phyloP scores from a whole-genome alignment of 129 eudicot species.

The Chrysanthemum lavandulifolium region DNA sequence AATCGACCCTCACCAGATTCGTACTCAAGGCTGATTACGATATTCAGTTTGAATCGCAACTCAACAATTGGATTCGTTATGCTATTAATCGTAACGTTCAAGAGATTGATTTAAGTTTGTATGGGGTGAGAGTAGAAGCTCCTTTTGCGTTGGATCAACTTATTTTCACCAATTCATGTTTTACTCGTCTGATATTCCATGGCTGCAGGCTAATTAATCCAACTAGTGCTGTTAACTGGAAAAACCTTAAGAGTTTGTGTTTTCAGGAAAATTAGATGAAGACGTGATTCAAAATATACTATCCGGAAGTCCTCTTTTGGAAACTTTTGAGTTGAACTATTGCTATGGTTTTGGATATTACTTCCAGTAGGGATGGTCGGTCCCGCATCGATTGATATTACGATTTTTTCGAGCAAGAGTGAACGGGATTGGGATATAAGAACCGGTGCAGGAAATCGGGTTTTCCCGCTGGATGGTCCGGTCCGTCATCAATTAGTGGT shows the following conservation, averaged over 20 bases:
- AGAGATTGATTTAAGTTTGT: not conserved
- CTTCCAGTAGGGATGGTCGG: no score
- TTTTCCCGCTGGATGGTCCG: no score
- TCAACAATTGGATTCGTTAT: slow-evolving; percentile 22
- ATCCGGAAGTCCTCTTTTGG: slow-evolving; percentile 23
- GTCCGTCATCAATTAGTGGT: no score
- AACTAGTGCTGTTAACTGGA: slow-evolving; percentile 1
- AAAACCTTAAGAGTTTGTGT: slow-evolving; percentile 2
- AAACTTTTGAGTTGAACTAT: slow-evolving; percentile 1
- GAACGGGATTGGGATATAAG: no score
- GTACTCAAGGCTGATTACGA: not conserved
- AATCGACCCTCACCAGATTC: slow-evolving; percentile 7
- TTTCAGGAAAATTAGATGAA: not conserved
- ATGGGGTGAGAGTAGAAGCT: not conserved
- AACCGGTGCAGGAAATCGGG: no score
- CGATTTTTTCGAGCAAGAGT: no score
- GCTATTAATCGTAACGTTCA: slow-evolving; percentile 19
- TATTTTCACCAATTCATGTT: slow-evolving; percentile 23
- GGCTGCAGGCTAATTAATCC: slow-evolving; percentile 10
- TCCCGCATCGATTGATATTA: no score
- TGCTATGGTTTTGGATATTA: slow-evolving; percentile 33
- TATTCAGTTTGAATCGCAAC: not conserved
- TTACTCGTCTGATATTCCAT: slow-evolving; percentile 14
- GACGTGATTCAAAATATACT: slow-evolving; percentile 18
- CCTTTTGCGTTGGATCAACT: not conserved